Percentiles rank a stretch among this genome's conserved stretches.
These are phyloP conservation scores for Gossypium turneri DNA, from an alignment of 345 rosid species.

Conservation along the genomic window DNA sequence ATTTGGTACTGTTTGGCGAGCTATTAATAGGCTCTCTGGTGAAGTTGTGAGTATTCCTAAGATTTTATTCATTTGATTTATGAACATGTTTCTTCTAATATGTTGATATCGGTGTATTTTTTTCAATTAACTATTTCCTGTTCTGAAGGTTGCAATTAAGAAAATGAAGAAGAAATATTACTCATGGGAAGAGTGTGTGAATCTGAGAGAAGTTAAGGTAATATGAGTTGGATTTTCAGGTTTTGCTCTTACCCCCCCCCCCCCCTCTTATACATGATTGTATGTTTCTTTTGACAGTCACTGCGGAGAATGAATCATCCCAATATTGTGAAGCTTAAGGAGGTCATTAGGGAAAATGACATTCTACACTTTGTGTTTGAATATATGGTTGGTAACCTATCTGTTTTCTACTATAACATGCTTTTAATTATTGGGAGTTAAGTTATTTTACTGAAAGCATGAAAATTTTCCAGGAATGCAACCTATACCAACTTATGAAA, in stretches of 20 bases:
- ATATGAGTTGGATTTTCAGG: neutral
- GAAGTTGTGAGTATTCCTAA: conserved; percentile 63
- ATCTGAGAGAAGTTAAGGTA: conserved; percentile 97
- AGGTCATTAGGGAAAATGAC: conserved; percentile 89
- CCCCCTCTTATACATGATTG: neutral
- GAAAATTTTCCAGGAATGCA: conserved; percentile 56
- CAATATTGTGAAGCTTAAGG: conserved; percentile 97
- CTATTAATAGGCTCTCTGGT: conserved; percentile 68
- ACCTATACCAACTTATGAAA: conserved; percentile 91
- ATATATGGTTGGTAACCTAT: conserved; percentile 61
- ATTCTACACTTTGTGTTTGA: conserved; percentile 83
- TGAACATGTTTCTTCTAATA: conserved; percentile 1
- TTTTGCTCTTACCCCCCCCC: neutral
- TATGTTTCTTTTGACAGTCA: conserved; percentile 42
- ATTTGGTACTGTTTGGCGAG: conserved; percentile 93
- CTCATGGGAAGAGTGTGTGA: conserved; percentile 91
- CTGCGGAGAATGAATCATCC: conserved; percentile 86
- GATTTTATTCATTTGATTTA: neutral
- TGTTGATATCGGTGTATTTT: neutral
- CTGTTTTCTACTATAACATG: neutral
- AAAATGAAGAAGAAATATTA: conserved; percentile 95
- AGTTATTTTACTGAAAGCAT: neutral
- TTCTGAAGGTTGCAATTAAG: conserved; percentile 80
- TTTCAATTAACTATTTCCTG: neutral
- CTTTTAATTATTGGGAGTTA: neutral